phyloP scores from a whole-genome alignment of 164 flowering plant species.

The Kalanchoe fedtschenkoi region DNA sequence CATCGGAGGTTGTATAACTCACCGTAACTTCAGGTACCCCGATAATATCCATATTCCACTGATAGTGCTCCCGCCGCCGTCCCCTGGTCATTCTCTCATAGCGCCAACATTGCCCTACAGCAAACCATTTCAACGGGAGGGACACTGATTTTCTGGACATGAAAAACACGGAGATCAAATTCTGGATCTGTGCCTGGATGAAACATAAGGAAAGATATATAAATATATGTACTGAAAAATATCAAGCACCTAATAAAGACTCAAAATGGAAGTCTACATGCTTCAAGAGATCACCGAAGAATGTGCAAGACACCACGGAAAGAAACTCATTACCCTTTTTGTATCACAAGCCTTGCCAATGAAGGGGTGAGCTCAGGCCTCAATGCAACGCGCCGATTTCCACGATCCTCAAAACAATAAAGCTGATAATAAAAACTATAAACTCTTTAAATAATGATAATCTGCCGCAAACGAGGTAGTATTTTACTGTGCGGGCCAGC shows the following conservation, averaged over 20 bases:
- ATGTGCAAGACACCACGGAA: background rate
- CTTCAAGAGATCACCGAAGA: background rate
- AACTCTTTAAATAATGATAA: background rate
- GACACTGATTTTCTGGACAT: slow-evolving; percentile 82
- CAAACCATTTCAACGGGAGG: slow-evolving; percentile 95
- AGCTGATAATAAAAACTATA: slow-evolving; percentile 30
- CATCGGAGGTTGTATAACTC: slow-evolving; percentile 15
- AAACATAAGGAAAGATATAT: slow-evolving; percentile 25
- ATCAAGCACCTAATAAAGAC: background rate
- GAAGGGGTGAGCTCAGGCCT: slow-evolving; percentile 99
- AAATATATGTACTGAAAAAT: slow-evolving; percentile 5
- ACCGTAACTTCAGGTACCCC: slow-evolving; percentile 84
- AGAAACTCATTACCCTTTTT: slow-evolving; percentile 59
- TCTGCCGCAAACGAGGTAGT: background rate
- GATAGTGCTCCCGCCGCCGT: slow-evolving; percentile 91
- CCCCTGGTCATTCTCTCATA: slow-evolving; percentile 97
- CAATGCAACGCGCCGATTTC: slow-evolving; percentile 91
- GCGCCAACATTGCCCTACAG: slow-evolving; percentile 95
- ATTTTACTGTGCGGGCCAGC: background rate
- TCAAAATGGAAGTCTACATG: background rate
- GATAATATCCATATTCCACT: slow-evolving; percentile 98
- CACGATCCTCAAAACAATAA: slow-evolving; percentile 89
- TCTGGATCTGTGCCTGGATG: slow-evolving; percentile 50
- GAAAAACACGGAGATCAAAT: slow-evolving; percentile 55
- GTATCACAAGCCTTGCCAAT: slow-evolving; percentile 85